Evolutionary conservation across 2,329 filamentous ascomycete genomes (phyloP), one percentile per base, ranked within the genome.

Genomic region (Coniochaeta sp.): DNA sequence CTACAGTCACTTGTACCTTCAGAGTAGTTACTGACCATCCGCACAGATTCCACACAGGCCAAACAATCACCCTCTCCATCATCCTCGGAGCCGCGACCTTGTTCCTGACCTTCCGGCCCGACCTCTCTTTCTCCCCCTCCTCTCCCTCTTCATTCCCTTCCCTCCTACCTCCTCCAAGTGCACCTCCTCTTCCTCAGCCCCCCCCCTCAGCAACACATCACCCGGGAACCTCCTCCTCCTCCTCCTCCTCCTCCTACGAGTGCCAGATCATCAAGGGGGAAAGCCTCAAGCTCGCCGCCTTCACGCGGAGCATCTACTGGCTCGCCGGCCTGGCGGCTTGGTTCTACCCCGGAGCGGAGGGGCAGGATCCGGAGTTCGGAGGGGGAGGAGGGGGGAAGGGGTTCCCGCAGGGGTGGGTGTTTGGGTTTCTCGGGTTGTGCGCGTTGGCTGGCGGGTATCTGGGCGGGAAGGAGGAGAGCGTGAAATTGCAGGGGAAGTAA

Each of bases 291-390:
- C 58, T 60, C 24, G 66, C 67, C 2, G 62, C 66, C 10, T 64
- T 73, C 48, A 61, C 65, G 5, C 70, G 70, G 1, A 65, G 64
- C 50, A 60, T 71, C 20, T 74, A 74, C 63, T 74, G 71, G 71
- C 51, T 69, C 10, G 65, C 70, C 18, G 71, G 70, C 12, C 56
- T 71, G 24, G 54, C 58, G 14, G 63, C 69, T 31, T 63, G 65
- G 47, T 51, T 70, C 28, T 73, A 64, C 52, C 71, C 71, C 7
- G 66, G 64, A 14, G 65, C 69, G 5, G 65, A 63, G 55, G 71
- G 71, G 9, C 61, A 71, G 6, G 71, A 74, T 33, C 69, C 69
- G 1, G 71, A 74, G 58, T 72, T 72, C 53, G 71, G 71, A n/a
- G n/a, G n/a, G n/a, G n/a, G n/a, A n/a, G n/a, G n/a, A n/a, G n/a